Conservation (phyloP, 2,329 filamentous ascomycete genomes). For the Cyphellophora attinorum region DNA sequence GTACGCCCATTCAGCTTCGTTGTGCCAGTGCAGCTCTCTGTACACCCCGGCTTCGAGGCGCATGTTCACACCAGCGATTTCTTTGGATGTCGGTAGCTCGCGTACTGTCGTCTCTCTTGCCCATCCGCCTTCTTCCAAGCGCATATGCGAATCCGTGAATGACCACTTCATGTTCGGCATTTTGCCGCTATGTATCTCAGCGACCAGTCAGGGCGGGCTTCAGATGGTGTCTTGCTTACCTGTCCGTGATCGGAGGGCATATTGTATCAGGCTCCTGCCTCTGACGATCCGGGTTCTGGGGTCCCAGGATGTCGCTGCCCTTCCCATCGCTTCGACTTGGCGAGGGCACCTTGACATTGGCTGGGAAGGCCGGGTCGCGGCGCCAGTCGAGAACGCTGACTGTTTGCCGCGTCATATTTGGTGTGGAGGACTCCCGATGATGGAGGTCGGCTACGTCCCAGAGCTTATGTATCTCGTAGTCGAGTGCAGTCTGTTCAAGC, state of each 20-base stretch:
- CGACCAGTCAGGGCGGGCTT: no score
- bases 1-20: constrained; percentile 70
- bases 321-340: constrained; percentile 54
- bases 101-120: constrained; percentile 54
- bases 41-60: constrained; percentile 62
- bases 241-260: constrained; percentile 62
- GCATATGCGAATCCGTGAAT: neutral
- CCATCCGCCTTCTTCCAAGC: constrained; percentile 60
- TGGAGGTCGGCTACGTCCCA: no score
- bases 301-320: constrained; percentile 58
- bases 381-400: no score
- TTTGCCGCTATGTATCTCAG: no score
- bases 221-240: no score
- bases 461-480: no score
- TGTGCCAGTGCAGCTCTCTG: constrained; percentile 73
- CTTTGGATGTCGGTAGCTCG: constrained; percentile 35
- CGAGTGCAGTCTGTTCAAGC: no score
- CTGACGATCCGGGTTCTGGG: constrained; percentile 57
- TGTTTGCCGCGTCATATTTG: no score
- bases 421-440: no score
- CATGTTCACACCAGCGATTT: constrained; percentile 72
- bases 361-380: no score
- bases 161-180: constrained; percentile 65
- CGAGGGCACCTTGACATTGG: no score
- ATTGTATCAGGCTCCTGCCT: constrained; percentile 61